A percentile compares a stretch with the other conserved stretches of the same genome.
phyloP scores from a whole-genome alignment of 345 rosid genomes.

The Hibiscus trionum region DNA sequence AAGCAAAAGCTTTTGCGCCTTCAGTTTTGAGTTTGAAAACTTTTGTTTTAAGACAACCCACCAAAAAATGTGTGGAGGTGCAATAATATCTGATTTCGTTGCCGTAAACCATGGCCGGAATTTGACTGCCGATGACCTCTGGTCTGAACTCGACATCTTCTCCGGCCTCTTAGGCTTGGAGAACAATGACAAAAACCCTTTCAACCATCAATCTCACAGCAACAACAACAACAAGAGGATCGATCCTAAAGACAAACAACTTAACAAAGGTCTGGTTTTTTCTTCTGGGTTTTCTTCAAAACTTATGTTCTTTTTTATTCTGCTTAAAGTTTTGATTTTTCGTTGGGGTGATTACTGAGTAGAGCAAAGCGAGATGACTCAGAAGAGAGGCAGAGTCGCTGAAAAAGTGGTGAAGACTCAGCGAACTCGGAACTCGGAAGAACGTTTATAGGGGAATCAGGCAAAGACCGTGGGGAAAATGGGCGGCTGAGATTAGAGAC shows the following conservation, averaged over 20 bases:
- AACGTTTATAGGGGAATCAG: conserved; percentile 79
- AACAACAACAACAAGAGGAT: background rate
- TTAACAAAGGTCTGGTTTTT: conserved; percentile 23
- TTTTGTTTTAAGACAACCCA: background rate
- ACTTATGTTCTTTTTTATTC: background rate
- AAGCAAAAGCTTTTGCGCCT: too few relatives aligned
- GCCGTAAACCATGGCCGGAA: conserved; percentile 24
- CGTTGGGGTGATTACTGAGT: background rate
- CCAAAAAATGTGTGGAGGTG: conserved; percentile 70
- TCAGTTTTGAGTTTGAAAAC: background rate
- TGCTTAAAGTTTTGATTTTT: background rate
- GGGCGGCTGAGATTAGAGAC: conserved; percentile 96
- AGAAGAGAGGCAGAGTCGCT: conserved; percentile 9
- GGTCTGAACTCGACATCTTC: conserved; percentile 49
- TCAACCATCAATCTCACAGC: background rate
- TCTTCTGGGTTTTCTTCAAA: too few relatives aligned
- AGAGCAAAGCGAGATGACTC: conserved; percentile 13
- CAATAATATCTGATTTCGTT: conserved; percentile 41
- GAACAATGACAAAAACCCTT: background rate
- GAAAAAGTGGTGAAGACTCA: conserved; percentile 17
- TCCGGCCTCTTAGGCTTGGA: conserved; percentile 43
- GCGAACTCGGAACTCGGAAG: conserved; percentile 64
- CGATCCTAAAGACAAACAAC: conserved; percentile 11
- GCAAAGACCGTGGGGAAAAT: conserved; percentile 92
- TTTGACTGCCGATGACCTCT: conserved; percentile 40